A percentile compares a stretch with the other conserved stretches of the same genome.
Conservation (phyloP, 2,329 filamentous ascomycete species). For the Phoma sp. region DNA sequence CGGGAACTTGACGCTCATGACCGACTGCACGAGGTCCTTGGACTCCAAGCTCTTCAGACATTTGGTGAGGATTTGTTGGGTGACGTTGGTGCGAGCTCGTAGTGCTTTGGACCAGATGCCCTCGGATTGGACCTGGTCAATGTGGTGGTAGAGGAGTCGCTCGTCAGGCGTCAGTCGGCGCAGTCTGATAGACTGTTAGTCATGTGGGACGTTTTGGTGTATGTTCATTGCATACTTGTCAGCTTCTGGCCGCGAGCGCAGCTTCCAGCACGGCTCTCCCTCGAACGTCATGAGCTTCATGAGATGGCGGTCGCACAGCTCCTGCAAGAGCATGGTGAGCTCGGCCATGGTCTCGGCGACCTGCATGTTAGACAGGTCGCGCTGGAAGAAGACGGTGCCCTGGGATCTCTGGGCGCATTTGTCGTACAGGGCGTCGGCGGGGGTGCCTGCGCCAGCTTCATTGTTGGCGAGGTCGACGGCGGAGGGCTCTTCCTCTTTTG, state of each 20-base stretch:
- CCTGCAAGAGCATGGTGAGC: constrained; percentile 41
- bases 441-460: constrained; percentile 17
- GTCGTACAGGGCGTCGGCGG: constrained; percentile 47
- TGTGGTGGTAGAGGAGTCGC: constrained; percentile 83
- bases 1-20: constrained; percentile 90
- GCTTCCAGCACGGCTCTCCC: constrained; percentile 46
- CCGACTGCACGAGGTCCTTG: constrained; percentile 82
- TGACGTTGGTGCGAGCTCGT: constrained; percentile 78
- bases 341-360: constrained; percentile 43
- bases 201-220: not conserved
- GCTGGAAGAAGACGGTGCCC: constrained; percentile 50
- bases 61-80: constrained; percentile 81
- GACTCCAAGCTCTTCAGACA: constrained; percentile 82
- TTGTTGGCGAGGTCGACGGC: constrained; percentile 13
- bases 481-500: constrained; percentile 28
- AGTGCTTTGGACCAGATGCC: constrained; percentile 93
- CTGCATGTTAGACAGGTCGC: constrained; percentile 47
- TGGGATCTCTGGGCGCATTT: constrained; percentile 44
- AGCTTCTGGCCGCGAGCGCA: constrained; percentile 44
- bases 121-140: constrained; percentile 82
- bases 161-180: constrained; percentile 68
- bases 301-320: constrained; percentile 45
- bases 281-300: constrained; percentile 48
- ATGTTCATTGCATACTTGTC: constrained; percentile 39
- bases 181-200: constrained; percentile 40